phyloP scores from a whole-genome alignment of 495 filamentous ascomycete genomes.

The Trichoderma orchidacearum region DNA sequence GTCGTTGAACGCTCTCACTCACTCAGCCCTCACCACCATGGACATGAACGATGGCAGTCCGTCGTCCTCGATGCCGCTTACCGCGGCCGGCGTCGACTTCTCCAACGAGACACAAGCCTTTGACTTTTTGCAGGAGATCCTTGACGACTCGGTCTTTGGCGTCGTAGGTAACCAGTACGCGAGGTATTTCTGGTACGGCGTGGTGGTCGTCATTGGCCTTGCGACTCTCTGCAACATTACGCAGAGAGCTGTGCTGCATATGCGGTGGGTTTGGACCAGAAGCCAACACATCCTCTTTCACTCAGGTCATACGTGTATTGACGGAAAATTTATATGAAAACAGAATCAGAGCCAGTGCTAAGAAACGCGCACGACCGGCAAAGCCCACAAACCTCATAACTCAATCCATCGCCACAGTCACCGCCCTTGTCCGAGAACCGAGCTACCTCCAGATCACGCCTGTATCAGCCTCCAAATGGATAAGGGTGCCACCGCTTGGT shows the following conservation, averaged over 20 bases:
- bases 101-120: neutral
- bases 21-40: too few relatives aligned
- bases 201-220: neutral
- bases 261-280: neutral
- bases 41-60: neutral
- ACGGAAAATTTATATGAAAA: too few relatives aligned
- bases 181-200: neutral
- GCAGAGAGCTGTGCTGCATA: neutral
- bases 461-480: neutral
- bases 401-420: neutral
- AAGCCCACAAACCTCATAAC: neutral
- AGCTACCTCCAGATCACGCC: neutral
- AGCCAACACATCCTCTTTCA: too few relatives aligned
- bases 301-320: too few relatives aligned
- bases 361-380: neutral
- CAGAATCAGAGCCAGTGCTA: neutral
- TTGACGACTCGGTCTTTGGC: neutral
- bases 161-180: neutral
- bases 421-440: neutral
- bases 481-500: neutral
- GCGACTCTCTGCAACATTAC: neutral
- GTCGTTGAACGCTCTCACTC: too few relatives aligned
- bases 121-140: neutral
- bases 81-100: neutral
- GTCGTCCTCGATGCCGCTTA: neutral